These are phyloP conservation scores for Esteya vermicola DNA, from an alignment of 2,329 filamentous ascomycete genomes.

Conservation along the genomic window DNA sequence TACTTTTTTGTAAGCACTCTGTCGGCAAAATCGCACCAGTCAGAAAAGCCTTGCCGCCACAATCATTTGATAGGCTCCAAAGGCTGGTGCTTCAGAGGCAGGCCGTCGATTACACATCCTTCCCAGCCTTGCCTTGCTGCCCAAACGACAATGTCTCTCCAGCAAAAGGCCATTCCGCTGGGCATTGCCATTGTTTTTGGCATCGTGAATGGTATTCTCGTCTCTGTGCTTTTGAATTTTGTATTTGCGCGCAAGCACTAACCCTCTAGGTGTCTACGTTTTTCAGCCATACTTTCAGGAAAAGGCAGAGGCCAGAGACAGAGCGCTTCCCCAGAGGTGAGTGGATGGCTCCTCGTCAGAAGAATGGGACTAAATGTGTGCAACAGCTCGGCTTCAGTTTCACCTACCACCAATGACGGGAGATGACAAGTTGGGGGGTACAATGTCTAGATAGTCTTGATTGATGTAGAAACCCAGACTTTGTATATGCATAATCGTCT, in stretches of 20 bases:
- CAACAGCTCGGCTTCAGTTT: too few relatives aligned
- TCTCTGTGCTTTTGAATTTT: neutral
- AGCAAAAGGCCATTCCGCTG: conserved; percentile 9
- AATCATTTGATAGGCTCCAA: too few relatives aligned
- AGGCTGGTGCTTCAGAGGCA: neutral
- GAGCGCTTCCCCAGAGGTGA: neutral
- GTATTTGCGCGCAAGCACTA: neutral
- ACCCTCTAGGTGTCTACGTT: conserved; percentile 8
- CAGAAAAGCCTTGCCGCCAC: too few relatives aligned
- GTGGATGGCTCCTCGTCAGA: neutral
- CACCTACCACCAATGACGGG: neutral
- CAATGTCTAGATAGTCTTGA: too few relatives aligned
- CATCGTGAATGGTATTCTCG: conserved; percentile 16
- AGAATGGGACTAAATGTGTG: too few relatives aligned
- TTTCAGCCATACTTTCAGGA: conserved; percentile 7
- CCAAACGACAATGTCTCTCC: conserved; percentile 9
- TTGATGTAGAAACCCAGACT: too few relatives aligned
- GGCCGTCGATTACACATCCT: neutral
- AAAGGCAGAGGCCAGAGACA: neutral
- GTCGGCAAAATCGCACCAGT: too few relatives aligned
- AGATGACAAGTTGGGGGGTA: too few relatives aligned
- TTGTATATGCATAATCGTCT: too few relatives aligned
- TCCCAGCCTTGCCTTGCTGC: too few relatives aligned
- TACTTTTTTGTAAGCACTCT: too few relatives aligned
- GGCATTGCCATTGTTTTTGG: conserved; percentile 17